Conservation (phyloP, 1,139 yeast genomes). For the Geotrichum cucujoidarum region DNA sequence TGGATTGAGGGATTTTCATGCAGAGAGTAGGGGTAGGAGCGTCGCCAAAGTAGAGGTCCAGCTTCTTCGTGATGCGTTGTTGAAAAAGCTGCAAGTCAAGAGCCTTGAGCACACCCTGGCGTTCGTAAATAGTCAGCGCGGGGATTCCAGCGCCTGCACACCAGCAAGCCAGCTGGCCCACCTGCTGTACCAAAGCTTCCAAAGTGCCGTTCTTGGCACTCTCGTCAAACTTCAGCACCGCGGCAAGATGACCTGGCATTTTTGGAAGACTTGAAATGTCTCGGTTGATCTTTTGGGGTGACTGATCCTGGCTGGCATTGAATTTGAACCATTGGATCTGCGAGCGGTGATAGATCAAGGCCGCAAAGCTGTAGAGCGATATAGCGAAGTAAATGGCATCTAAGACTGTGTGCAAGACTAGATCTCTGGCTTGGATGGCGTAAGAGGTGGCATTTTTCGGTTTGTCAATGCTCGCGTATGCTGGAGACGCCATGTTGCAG, state of each 20-base stretch:
- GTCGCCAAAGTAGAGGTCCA: conserved; percentile 71
- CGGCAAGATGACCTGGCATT: conserved; percentile 71
- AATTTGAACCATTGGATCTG: conserved; percentile 56
- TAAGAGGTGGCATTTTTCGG: background rate
- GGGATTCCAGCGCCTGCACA: conserved; percentile 77
- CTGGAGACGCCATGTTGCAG: background rate
- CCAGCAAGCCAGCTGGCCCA: conserved; percentile 83
- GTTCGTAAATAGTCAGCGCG: conserved; percentile 70
- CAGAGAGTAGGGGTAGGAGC: conserved; percentile 51
- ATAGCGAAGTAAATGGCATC: background rate
- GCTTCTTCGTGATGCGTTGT: conserved; percentile 53
- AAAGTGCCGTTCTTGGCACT: conserved; percentile 91
- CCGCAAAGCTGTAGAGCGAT: background rate
- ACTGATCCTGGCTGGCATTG: conserved; percentile 72
- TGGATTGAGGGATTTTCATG: conserved; percentile 14
- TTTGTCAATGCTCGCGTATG: background rate
- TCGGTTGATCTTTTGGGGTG: conserved; percentile 81
- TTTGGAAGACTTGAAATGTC: conserved; percentile 71
- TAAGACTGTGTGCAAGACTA: background rate
- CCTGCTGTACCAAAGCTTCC: conserved; percentile 72
- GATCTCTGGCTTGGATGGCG: background rate
- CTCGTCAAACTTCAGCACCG: conserved; percentile 65
- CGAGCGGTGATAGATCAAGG: conserved; percentile 45
- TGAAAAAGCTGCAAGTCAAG: conserved; percentile 48
- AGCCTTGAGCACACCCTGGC: conserved; percentile 60